Evolutionary conservation across 2,329 filamentous ascomycete genomes (phyloP).

Genomic region (Grosmannia penicillata): DNA sequence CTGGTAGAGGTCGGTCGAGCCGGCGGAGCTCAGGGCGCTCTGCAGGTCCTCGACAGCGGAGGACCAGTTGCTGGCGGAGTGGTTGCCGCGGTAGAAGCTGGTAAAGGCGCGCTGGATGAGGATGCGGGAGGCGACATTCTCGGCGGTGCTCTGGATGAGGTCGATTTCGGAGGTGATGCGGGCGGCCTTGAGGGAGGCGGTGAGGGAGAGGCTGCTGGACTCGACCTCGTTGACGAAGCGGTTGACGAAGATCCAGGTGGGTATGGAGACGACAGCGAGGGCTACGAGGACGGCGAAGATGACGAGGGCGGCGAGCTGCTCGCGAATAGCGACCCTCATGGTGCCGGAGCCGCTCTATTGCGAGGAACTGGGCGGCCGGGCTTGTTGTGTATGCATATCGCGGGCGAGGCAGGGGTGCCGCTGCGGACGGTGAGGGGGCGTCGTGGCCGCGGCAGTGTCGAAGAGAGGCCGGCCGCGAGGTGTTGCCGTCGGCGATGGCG

Average conservation of each 20-base stretch:
- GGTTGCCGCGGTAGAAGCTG: constrained; percentile 40
- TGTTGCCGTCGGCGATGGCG: too few species aligned
- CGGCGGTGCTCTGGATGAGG: constrained; percentile 61
- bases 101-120: constrained; percentile 39
- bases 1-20: constrained; percentile 48
- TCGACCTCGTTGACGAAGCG: constrained; percentile 36
- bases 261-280: constrained; percentile 65
- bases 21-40: constrained; percentile 51
- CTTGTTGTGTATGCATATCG: constrained; percentile 16
- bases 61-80: constrained; percentile 42
- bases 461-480: too few species aligned
- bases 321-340: constrained; percentile 78
- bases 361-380: constrained; percentile 9
- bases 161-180: constrained; percentile 67
- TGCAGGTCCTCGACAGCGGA: constrained; percentile 48
- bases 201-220: constrained; percentile 52
- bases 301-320: constrained; percentile 73
- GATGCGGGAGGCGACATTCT: constrained; percentile 54
- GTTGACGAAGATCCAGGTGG: constrained; percentile 50
- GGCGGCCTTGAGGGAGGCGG: constrained; percentile 74
- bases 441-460: neutral
- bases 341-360: constrained; percentile 22
- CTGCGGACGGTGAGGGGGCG: neutral
- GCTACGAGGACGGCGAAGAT: constrained; percentile 59
- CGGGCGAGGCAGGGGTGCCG: neutral